Conservation (phyloP, 1,139 yeast genomes). For the Sugiyamaella sp. region DNA sequence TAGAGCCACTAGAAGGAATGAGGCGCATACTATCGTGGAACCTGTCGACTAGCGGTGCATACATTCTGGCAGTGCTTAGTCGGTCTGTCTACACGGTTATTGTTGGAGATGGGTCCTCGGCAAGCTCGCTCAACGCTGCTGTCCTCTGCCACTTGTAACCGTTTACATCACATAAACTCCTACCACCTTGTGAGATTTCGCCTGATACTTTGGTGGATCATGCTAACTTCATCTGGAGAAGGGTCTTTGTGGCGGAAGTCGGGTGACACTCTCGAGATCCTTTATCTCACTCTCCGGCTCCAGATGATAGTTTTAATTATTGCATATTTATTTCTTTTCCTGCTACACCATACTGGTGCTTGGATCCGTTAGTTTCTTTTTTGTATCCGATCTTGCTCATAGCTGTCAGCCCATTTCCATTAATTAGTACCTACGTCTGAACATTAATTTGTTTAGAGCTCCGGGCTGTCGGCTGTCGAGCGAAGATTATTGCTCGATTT, state of each 20-base stretch:
- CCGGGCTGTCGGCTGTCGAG: too few species aligned
- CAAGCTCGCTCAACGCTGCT: too few species aligned
- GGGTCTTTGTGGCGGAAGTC: background rate
- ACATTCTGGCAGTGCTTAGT: too few species aligned
- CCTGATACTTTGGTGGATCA: background rate
- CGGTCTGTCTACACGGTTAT: too few species aligned
- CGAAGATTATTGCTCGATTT: too few species aligned
- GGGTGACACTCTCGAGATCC: background rate
- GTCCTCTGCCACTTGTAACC: too few species aligned
- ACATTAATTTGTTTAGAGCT: too few species aligned
- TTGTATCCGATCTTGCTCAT: background rate
- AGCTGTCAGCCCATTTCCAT: background rate
- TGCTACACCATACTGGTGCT: too few species aligned
- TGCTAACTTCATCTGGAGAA: background rate
- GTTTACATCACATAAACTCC: too few species aligned
- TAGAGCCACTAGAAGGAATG: background rate
- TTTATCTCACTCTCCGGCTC: background rate
- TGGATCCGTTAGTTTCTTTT: background rate
- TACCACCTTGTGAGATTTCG: too few species aligned
- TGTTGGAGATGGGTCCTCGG: too few species aligned
- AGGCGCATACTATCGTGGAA: background rate
- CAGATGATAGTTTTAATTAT: background rate
- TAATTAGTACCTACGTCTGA: background rate
- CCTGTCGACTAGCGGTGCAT: background rate
- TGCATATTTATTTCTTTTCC: background rate